Evolutionary conservation across 2,329 filamentous ascomycete genomes (phyloP), one percentile per base, ranked within the genome.

Genomic region (Cladosporium cucumerinum): DNA sequence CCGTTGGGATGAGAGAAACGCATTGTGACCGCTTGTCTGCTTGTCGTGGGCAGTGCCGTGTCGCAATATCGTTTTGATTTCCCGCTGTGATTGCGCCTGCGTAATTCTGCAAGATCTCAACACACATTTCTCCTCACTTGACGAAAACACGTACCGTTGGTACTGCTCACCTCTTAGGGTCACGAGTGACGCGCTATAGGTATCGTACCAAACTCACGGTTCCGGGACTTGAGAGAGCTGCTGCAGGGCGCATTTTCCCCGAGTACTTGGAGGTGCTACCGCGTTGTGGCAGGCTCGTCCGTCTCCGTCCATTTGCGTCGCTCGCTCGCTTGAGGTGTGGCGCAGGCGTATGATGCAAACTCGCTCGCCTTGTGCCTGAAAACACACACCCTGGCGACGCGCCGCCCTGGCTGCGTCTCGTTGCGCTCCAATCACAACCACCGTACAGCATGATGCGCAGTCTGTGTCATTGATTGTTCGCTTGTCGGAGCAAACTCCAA

Each of bases 241-340:
- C 54, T 57, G 54, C 54, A 57, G 54, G 54, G 54, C 54, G 21
- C 54, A 25, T 14, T 39, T 57, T 3, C 54, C 54, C 32, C 39
- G 54, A 25, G 30, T 25, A 39, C 8, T 16, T 32, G 54, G 54
- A 34, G 30, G 28, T 32, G 5, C 8, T 16, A 26, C 51, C 36
- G 36, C n/a, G n/a, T n/a, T n/a, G n/a, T n/a, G n/a, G n/a, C n/a
- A n/a, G n/a, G n/a, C 16, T 30, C 26, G 3, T 23, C 54, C 54
- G 54, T 5, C 54, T 39, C 54, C 54, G 30, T 23, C 32, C 39
- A 18, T 46, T 21, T 1, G 21, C 46, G 46, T 57, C 21, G 30
- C 21, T 23, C 18, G 25, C 51, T 34, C 32, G 54, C 30, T 57
- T 57, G 30, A 39, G 54, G 30, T 57, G 54, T 57, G 54, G 54